phyloP scores from a whole-genome alignment of 176 grass and related monocot species.

The Panicum miliaceum region DNA sequence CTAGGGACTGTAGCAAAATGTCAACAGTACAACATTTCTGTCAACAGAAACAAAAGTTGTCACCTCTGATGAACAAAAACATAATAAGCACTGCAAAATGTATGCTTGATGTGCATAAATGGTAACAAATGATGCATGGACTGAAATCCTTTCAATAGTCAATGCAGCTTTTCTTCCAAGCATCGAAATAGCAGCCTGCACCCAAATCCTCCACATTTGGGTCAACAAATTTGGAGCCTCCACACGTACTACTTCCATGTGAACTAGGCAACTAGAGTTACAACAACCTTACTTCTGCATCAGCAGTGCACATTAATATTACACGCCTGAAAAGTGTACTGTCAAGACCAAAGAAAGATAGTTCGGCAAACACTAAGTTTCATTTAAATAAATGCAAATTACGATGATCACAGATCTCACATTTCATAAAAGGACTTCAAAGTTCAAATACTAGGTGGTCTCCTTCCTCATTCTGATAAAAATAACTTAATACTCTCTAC shows the following conservation, averaged over 20 bases:
- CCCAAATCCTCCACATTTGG: constrained; percentile 20
- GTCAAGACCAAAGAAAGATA: neutral
- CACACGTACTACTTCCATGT: neutral
- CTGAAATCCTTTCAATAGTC: constrained; percentile 13
- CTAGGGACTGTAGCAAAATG: neutral
- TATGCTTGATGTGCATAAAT: neutral
- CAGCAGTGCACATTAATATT: constrained; percentile 14
- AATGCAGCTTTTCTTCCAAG: constrained; percentile 17
- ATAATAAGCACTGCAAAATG: constrained; percentile 22
- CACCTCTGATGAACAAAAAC: constrained; percentile 5
- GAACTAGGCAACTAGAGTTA: constrained; percentile 14
- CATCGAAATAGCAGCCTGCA: neutral
- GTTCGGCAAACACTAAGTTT: neutral
- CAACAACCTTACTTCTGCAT: neutral
- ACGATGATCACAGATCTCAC: constrained; percentile 11
- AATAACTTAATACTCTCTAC: neutral
- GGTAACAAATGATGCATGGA: constrained; percentile 11
- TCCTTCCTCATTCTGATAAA: neutral
- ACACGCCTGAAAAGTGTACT: constrained; percentile 24
- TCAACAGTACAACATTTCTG: constrained; percentile 1
- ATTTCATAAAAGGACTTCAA: constrained; percentile 2
- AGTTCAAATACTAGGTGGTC: neutral
- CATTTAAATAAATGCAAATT: neutral
- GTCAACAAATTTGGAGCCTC: constrained; percentile 4
- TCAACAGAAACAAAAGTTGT: neutral